Evolutionary conservation across 1,284 basidiomycete genomes (phyloP).

Genomic region (Lentinus polychrous): DNA sequence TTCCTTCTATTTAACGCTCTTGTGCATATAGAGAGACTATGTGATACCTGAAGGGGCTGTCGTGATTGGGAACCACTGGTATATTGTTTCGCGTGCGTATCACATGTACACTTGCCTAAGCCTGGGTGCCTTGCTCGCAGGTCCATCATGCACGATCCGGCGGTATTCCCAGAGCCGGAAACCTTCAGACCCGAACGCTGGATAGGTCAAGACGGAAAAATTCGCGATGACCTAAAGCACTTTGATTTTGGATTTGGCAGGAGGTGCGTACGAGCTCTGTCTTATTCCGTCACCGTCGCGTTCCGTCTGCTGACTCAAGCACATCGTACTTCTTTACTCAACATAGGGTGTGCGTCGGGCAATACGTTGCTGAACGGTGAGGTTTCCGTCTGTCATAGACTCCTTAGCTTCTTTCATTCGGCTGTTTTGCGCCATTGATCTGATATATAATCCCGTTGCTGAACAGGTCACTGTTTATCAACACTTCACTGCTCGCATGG

Average conservation of each 20-base stretch:
- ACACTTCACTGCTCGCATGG: conserved; percentile 54
- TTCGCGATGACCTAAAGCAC: conserved; percentile 41
- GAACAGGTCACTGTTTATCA: conserved; percentile 49
- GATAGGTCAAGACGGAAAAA: conserved; percentile 40
- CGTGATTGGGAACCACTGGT: conserved; percentile 61
- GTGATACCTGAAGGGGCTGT: conserved; percentile 52
- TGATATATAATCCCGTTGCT: neutral
- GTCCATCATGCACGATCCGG: conserved; percentile 50
- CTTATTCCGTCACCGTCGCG: neutral
- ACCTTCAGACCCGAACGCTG: conserved; percentile 52
- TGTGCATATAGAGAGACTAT: conserved; percentile 36
- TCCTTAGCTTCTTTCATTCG: no score
- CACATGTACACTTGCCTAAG: neutral
- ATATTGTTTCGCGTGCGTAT: neutral
- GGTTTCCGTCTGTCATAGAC: neutral
- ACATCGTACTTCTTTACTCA: neutral
- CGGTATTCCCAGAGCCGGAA: conserved; percentile 51
- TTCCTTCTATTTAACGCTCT: neutral
- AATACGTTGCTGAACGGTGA: conserved; percentile 49
- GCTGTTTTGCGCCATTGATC: neutral
- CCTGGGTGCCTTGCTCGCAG: conserved; percentile 17
- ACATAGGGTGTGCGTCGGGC: conserved; percentile 49
- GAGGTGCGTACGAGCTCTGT: conserved; percentile 28
- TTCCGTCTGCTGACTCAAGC: neutral
- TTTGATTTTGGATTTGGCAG: conserved; percentile 58